A percentile compares a stretch with the other conserved stretches of the same genome.
Evolutionary conservation across 805 yeast species (phyloP).

Genomic region (Maudiozyma turicensis): DNA sequence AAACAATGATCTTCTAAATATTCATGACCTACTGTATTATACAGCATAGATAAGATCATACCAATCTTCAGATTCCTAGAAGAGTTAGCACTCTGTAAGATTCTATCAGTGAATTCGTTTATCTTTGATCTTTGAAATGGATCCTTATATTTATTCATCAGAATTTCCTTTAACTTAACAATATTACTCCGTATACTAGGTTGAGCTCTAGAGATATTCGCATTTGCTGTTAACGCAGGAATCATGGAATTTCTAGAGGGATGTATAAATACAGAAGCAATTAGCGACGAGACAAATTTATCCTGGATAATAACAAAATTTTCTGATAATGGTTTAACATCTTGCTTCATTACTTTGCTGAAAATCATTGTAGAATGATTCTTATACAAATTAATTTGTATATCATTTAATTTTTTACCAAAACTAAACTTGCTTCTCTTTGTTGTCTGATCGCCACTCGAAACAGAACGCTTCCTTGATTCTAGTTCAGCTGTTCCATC

Average conservation of each 20-base stretch:
- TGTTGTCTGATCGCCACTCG: slow-evolving; percentile 1
- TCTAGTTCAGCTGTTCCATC: background rate
- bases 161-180: slow-evolving; percentile 16
- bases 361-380: slow-evolving; percentile 23
- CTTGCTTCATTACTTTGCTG: slow-evolving; percentile 24
- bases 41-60: slow-evolving; percentile 15
- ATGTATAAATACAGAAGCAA: slow-evolving; percentile 23
- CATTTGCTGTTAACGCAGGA: slow-evolving; percentile 22
- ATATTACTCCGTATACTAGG: slow-evolving; percentile 17
- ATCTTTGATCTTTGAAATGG: slow-evolving; percentile 16
- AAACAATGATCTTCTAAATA: slow-evolving; percentile 23
- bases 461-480: no score
- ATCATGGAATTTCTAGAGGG: slow-evolving; percentile 24
- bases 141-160: slow-evolving; percentile 19
- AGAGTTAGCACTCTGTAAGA: slow-evolving; percentile 18
- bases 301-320: slow-evolving; percentile 25
- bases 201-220: slow-evolving; percentile 21
- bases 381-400: slow-evolving; percentile 20
- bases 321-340: slow-evolving; percentile 27
- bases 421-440: background rate
- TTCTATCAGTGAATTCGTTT: slow-evolving; percentile 21
- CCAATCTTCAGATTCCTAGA: slow-evolving; percentile 15
- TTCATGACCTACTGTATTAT: slow-evolving; percentile 16
- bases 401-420: slow-evolving; percentile 7
- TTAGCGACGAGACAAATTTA: slow-evolving; percentile 19